Evolutionary conservation across 192 early-diverging fungal genomes (phyloP).

Genomic region (Martensiomyces pterosporus): DNA sequence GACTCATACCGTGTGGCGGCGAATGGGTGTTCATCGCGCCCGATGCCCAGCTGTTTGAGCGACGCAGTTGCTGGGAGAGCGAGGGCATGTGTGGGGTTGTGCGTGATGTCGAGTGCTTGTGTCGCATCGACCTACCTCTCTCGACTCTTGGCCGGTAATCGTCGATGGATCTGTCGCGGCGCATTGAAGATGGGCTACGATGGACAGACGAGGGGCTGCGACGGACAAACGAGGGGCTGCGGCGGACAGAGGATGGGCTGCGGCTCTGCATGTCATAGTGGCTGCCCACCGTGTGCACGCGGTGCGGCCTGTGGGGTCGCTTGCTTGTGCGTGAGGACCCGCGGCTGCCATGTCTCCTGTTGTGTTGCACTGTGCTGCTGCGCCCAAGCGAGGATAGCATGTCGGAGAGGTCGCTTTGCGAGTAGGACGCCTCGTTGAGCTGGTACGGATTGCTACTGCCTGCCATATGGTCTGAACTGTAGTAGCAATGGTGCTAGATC

Average conservation of each 20-base stretch:
- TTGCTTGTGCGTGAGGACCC: constrained; percentile 14
- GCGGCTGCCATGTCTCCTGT: constrained; percentile 8
- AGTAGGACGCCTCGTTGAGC: constrained; percentile 5
- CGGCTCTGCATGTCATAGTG: constrained; percentile 28
- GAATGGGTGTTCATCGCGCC: constrained; percentile 11
- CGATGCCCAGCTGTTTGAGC: constrained; percentile 12
- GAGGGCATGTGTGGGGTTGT: constrained; percentile 25
- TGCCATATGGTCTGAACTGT: too few relatives aligned
- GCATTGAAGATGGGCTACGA: too few relatives aligned
- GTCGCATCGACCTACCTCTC: constrained; percentile 9
- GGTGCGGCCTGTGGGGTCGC: constrained; percentile 11
- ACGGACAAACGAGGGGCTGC: too few relatives aligned
- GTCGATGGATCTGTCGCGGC: constrained; percentile 8
- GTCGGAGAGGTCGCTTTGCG: constrained; percentile 9
- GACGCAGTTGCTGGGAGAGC: constrained; percentile 11
- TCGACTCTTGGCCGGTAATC: too few relatives aligned
- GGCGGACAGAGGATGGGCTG: constrained; percentile 13
- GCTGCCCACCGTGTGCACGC: constrained; percentile 12
- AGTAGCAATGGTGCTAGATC: too few relatives aligned
- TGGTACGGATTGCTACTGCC: constrained; percentile 8
- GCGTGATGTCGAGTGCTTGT: constrained; percentile 6
- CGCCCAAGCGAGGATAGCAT: constrained; percentile 4
- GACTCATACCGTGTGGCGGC: constrained; percentile 5
- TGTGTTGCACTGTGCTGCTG: neutral
- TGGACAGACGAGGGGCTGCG: too few relatives aligned